Conservation (phyloP, 805 yeast genomes). For the Zygotorulaspora florentina region DNA sequence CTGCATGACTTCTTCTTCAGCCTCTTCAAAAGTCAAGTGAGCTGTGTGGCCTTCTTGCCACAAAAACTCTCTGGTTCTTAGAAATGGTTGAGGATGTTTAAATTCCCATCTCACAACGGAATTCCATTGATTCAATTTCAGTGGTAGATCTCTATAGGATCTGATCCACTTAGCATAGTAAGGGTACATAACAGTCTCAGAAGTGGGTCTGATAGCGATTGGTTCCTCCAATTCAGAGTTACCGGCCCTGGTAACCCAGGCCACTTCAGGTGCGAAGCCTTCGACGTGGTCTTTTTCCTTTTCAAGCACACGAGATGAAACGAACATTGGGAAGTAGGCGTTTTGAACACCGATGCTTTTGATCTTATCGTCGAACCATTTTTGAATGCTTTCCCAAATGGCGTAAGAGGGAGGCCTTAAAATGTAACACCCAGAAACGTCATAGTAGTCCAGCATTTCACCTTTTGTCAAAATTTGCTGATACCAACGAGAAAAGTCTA, state of each 20-base stretch:
- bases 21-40: conserved; percentile 77
- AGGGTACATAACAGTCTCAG: conserved; percentile 99
- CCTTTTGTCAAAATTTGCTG: conserved; percentile 94
- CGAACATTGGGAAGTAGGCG: conserved; percentile 98
- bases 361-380: conserved; percentile 75
- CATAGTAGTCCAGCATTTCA: conserved; percentile 98
- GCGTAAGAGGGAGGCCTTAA: conserved; percentile 92
- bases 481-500: conserved; percentile 96
- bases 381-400: conserved; percentile 92
- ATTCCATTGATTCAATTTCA: conserved; percentile 98
- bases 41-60: conserved; percentile 99
- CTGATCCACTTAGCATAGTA: conserved; percentile 99
- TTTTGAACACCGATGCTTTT: conserved; percentile 88
- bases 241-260: conserved; percentile 99
- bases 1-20: conserved; percentile 75
- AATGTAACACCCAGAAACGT: conserved; percentile 97
- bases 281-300: conserved; percentile 98
- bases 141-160: conserved; percentile 95
- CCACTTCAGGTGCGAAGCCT: conserved; percentile 99
- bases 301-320: conserved; percentile 85
- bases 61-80: conserved; percentile 97
- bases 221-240: conserved; percentile 92
- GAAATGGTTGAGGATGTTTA: conserved; percentile 98
- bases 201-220: conserved; percentile 98
- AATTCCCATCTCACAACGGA: conserved; percentile 99